phyloP scores from a whole-genome alignment of 1,284 basidiomycete genomes.

The Xerocomus cyaneibrunnescens region DNA sequence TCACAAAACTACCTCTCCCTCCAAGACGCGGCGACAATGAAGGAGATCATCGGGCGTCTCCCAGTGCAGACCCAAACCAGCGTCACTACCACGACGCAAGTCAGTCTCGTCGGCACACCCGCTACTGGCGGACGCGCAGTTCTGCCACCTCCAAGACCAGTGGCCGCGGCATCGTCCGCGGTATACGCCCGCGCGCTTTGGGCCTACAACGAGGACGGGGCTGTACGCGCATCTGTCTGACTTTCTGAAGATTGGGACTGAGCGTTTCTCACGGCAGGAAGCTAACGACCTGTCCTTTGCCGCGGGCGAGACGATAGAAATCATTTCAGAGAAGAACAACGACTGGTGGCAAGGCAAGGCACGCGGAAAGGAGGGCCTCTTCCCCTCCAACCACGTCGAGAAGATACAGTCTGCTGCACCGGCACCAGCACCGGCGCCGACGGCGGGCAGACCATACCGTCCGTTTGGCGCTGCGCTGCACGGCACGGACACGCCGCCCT shows the following conservation, averaged over 20 bases:
- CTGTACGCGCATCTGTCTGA: constrained; percentile 36
- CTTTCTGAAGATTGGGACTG: constrained; percentile 1
- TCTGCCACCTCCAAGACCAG: constrained; percentile 21
- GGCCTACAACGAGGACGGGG: constrained; percentile 62
- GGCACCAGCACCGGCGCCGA: not conserved
- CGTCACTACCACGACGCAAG: constrained; percentile 14
- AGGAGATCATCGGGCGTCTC: constrained; percentile 51
- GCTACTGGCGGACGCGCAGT: constrained; percentile 12
- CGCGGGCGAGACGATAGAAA: constrained; percentile 37
- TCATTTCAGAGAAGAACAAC: constrained; percentile 37
- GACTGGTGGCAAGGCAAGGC: constrained; percentile 45
- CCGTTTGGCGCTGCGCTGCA: constrained; percentile 45
- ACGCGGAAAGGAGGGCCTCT: constrained; percentile 59
- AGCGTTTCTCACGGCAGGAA: constrained; percentile 42
- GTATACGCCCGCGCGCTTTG: constrained; percentile 58
- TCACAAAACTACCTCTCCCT: constrained; percentile 55
- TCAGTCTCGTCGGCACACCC: constrained; percentile 8
- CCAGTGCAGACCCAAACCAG: constrained; percentile 27
- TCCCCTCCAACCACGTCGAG: constrained; percentile 64
- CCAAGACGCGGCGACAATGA: constrained; percentile 46
- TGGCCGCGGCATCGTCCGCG: constrained; percentile 18
- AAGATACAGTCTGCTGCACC: constrained; percentile 37
- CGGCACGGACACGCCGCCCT: constrained; percentile 39
- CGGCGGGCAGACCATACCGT: constrained; percentile 32
- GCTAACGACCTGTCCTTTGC: constrained; percentile 41